Conservation (phyloP, 768 basidiomycete species). For the Ramaria rubella region DNA sequence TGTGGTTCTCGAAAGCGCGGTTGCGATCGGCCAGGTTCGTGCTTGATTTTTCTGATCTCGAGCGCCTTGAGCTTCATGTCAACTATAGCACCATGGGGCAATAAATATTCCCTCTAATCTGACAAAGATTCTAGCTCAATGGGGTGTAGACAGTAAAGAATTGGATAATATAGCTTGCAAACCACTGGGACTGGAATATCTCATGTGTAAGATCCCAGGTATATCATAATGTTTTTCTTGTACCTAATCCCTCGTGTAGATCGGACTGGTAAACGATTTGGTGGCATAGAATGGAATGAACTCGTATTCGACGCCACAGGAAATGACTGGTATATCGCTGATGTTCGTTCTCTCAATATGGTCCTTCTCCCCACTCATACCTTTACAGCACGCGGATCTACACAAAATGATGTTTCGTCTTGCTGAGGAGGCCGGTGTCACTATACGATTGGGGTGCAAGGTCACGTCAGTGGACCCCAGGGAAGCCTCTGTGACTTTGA, state of each 20-base stretch:
- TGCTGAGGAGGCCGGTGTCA: constrained; percentile 42
- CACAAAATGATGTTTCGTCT: constrained; percentile 41
- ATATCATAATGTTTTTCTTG: neutral
- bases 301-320: constrained; percentile 42
- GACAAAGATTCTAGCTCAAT: constrained; percentile 47
- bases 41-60: neutral
- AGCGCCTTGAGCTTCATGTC: neutral
- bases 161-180: constrained; percentile 34
- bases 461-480: constrained; percentile 22
- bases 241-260: constrained; percentile 24
- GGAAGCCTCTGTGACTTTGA: constrained; percentile 24
- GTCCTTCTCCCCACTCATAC: neutral
- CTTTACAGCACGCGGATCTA: constrained; percentile 45
- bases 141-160: constrained; percentile 41
- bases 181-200: constrained; percentile 29
- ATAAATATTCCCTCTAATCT: constrained; percentile 46
- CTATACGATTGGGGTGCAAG: constrained; percentile 35
- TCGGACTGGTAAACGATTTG: constrained; percentile 38
- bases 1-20: constrained; percentile 46
- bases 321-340: constrained; percentile 43
- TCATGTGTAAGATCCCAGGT: constrained; percentile 22
- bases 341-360: constrained; percentile 28
- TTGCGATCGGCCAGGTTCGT: constrained; percentile 35
- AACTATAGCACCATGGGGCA: neutral
- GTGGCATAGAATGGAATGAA: constrained; percentile 40